A percentile compares a stretch with the other conserved stretches of the same genome.
Conservation (phyloP, 2,329 filamentous ascomycete species). For the Allantophomopsis lycopodina region DNA sequence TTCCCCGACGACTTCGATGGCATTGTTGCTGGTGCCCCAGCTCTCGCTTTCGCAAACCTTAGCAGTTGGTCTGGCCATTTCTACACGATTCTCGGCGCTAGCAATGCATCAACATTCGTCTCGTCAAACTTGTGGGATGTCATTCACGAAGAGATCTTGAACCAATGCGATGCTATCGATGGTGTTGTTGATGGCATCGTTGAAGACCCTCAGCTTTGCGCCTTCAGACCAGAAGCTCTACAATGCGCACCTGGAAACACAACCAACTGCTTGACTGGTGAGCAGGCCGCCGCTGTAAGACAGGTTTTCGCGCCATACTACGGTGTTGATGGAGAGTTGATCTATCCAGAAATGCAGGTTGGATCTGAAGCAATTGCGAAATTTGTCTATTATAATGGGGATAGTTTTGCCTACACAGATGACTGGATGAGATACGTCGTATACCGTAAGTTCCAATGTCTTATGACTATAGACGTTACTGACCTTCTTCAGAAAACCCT, state of each 20-base stretch:
- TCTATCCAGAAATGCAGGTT: slow-evolving; percentile 4
- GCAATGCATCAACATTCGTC: slow-evolving; percentile 15
- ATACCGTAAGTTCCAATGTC: slow-evolving; percentile 14
- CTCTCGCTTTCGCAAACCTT: slow-evolving; percentile 10
- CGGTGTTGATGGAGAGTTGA: slow-evolving; percentile 5
- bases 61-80: slow-evolving; percentile 7
- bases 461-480: background rate
- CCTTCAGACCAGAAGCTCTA: slow-evolving; percentile 14
- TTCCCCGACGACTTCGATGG: slow-evolving; percentile 27
- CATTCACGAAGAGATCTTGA: slow-evolving; percentile 15
- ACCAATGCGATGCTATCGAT: slow-evolving; percentile 23
- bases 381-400: slow-evolving; percentile 12
- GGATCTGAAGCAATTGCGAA: slow-evolving; percentile 12
- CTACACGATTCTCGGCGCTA: slow-evolving; percentile 7
- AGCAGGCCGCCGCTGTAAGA: slow-evolving; percentile 8
- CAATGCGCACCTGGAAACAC: slow-evolving; percentile 8
- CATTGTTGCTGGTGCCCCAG: slow-evolving; percentile 24
- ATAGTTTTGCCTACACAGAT: slow-evolving; percentile 25
- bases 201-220: slow-evolving; percentile 22
- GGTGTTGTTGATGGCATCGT: slow-evolving; percentile 23
- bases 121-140: slow-evolving; percentile 5
- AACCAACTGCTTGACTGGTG: slow-evolving; percentile 10
- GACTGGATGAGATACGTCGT: slow-evolving; percentile 35
- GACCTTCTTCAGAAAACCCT: slow-evolving; percentile 11
- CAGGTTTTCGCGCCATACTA: slow-evolving; percentile 7